phyloP scores from a whole-genome alignment of 371 early-diverging fungal genomes.

The Syncephalastrum monosporum region DNA sequence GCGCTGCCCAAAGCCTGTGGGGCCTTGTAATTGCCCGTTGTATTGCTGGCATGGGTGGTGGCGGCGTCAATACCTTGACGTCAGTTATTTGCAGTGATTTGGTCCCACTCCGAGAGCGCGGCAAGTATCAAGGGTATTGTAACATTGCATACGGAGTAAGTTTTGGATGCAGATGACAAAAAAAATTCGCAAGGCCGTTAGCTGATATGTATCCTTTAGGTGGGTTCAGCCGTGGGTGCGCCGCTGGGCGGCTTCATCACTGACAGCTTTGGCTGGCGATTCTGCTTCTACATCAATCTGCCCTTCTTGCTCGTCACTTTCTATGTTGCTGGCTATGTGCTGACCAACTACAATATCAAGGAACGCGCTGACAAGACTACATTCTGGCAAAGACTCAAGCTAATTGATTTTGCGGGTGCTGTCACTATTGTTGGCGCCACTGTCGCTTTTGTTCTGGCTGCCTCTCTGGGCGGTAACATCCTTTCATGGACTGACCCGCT shows the following conservation, averaged over 20 bases:
- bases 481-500: slow-evolving; percentile 60
- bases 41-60: slow-evolving; percentile 80
- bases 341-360: slow-evolving; percentile 40
- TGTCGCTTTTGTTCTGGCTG: slow-evolving; percentile 55
- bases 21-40: slow-evolving; percentile 75
- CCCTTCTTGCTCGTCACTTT: slow-evolving; percentile 61
- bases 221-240: slow-evolving; percentile 71
- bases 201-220: slow-evolving; percentile 61
- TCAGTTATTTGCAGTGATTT: slow-evolving; percentile 44
- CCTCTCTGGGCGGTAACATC: slow-evolving; percentile 66
- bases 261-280: slow-evolving; percentile 55
- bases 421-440: slow-evolving; percentile 49
- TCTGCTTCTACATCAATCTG: slow-evolving; percentile 75
- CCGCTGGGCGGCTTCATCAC: slow-evolving; percentile 66
- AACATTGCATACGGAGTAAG: slow-evolving; percentile 47
- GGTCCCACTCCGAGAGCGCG: slow-evolving; percentile 50
- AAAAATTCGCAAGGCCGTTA: not conserved
- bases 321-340: slow-evolving; percentile 38
- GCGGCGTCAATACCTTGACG: slow-evolving; percentile 50
- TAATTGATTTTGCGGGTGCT: slow-evolving; percentile 68
- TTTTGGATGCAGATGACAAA: not conserved
- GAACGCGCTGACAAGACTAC: slow-evolving; percentile 38
- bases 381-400: slow-evolving; percentile 48
- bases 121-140: slow-evolving; percentile 47
- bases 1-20: slow-evolving; percentile 56